These are phyloP conservation scores for Camptophora hylomeconis DNA, from an alignment of 2,329 filamentous ascomycete genomes.

Conservation along the genomic window DNA sequence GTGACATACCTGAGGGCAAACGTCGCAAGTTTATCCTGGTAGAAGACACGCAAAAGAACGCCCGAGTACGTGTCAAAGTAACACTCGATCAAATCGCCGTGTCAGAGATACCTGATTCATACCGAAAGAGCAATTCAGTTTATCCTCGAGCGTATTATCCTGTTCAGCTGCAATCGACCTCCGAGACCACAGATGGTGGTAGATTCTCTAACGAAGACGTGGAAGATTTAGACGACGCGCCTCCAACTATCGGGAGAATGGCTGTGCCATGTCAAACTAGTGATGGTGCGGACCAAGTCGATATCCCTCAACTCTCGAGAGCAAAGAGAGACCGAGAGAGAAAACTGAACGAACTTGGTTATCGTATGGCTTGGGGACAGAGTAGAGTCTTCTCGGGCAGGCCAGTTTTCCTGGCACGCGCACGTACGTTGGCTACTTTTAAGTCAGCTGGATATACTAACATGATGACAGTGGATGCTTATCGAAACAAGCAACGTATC, in stretches of 20 bases:
- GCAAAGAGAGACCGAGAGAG: slow-evolving; percentile 65
- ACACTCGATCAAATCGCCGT: slow-evolving; percentile 89
- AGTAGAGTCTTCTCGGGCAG: slow-evolving; percentile 79
- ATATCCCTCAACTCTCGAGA: slow-evolving; percentile 61
- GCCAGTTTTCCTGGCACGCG: slow-evolving; percentile 79
- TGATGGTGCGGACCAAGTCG: slow-evolving; percentile 64
- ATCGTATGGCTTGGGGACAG: slow-evolving; percentile 94
- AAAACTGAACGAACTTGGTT: slow-evolving; percentile 83
- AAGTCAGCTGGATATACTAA: slow-evolving; percentile 4
- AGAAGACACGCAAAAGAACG: slow-evolving; percentile 71
- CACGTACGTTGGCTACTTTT: slow-evolving; percentile 49
- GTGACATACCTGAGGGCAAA: slow-evolving; percentile 77
- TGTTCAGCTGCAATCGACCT: slow-evolving; percentile 79
- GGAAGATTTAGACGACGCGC: slow-evolving; percentile 27
- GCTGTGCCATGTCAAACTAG: slow-evolving; percentile 47
- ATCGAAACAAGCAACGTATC: slow-evolving; percentile 78
- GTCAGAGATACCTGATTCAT: slow-evolving; percentile 90
- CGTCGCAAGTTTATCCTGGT: slow-evolving; percentile 95
- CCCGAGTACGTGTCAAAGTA: slow-evolving; percentile 74
- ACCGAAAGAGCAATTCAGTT: slow-evolving; percentile 78
- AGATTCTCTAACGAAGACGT: slow-evolving; percentile 63
- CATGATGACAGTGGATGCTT: slow-evolving; percentile 61
- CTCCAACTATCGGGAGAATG: slow-evolving; percentile 25
- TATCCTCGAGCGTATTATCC: slow-evolving; percentile 87
- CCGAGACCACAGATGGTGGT: slow-evolving; percentile 55